phyloP scores from a whole-genome alignment of 495 filamentous ascomycete species.

The Umbilicaria muhlenbergii region DNA sequence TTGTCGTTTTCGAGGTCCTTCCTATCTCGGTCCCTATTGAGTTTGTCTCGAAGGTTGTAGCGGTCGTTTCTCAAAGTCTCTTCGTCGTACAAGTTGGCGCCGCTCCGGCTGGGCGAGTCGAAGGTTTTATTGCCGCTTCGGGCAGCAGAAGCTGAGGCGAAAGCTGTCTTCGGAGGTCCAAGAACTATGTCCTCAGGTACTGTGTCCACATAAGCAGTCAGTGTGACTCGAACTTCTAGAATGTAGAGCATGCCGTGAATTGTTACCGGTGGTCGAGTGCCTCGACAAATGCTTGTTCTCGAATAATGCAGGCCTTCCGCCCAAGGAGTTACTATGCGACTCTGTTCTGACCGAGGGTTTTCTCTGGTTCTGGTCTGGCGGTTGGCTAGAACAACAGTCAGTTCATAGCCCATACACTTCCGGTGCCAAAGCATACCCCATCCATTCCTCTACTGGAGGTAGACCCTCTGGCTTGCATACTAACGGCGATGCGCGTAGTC shows the following conservation, averaged over 20 bases:
- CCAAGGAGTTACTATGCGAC: conserved; percentile 19
- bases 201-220: conserved; percentile 14
- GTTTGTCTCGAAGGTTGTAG: conserved; percentile 45
- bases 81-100: conserved; percentile 30
- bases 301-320: conserved; percentile 43
- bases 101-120: conserved; percentile 32
- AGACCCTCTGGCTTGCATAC: conserved; percentile 66
- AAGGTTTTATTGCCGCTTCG: conserved; percentile 36
- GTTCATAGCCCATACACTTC: conserved; percentile 9
- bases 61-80: conserved; percentile 37
- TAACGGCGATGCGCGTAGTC: conserved; percentile 68
- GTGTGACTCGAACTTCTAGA: conserved; percentile 7
- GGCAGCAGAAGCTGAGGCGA: conserved; percentile 60
- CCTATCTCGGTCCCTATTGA: conserved; percentile 31
- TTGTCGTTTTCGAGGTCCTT: conserved; percentile 28
- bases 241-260: conserved; percentile 13
- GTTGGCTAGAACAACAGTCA: conserved; percentile 21
- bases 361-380: conserved; percentile 30
- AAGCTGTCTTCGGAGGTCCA: conserved; percentile 72
- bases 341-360: conserved; percentile 11
- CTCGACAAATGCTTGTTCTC: conserved; percentile 47
- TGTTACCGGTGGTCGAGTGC: conserved; percentile 38
- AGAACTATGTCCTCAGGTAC: conserved; percentile 72
- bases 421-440: conserved; percentile 54
- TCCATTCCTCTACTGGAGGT: conserved; percentile 92